phyloP scores from a whole-genome alignment of 768 basidiomycete species.

The Mycena belliarum region DNA sequence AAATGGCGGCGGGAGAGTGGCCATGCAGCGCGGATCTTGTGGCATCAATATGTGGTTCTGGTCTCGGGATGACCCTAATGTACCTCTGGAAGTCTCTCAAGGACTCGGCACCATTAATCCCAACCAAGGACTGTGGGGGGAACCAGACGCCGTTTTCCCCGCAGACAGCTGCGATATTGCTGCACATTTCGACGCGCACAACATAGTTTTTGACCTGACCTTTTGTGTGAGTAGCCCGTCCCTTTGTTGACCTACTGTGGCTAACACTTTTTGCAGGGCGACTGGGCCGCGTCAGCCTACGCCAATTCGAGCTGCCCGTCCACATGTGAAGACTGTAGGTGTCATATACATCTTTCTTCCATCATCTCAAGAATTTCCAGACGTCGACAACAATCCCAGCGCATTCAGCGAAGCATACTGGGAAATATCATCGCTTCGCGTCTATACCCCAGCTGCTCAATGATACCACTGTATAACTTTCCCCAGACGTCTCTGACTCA shows the following conservation, averaged over 20 bases:
- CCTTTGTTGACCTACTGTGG: background rate
- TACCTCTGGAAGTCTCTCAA: slow-evolving; percentile 43
- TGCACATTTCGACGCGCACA: slow-evolving; percentile 52
- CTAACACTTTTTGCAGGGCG: slow-evolving; percentile 39
- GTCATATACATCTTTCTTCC: background rate
- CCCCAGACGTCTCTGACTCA: too few relatives aligned
- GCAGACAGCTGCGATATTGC: slow-evolving; percentile 50
- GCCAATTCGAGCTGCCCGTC: slow-evolving; percentile 39
- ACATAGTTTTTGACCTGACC: slow-evolving; percentile 59
- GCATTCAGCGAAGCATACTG: slow-evolving; percentile 68
- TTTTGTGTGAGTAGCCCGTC: slow-evolving; percentile 49
- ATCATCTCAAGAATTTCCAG: background rate
- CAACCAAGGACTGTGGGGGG: slow-evolving; percentile 37
- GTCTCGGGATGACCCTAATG: slow-evolving; percentile 43
- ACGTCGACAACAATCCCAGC: slow-evolving; percentile 60
- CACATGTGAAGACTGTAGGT: slow-evolving; percentile 51
- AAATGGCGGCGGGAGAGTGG: slow-evolving; percentile 62
- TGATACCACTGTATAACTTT: background rate
- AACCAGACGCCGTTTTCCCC: slow-evolving; percentile 52
- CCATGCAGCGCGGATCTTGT: slow-evolving; percentile 40
- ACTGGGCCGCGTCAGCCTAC: slow-evolving; percentile 53
- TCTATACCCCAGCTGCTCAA: slow-evolving; percentile 43
- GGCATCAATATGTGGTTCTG: slow-evolving; percentile 66
- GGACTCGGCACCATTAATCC: slow-evolving; percentile 21
- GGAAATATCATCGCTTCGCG: slow-evolving; percentile 61